Evolutionary conservation across 2,329 filamentous ascomycete species (phyloP).

Genomic region (Leptographium radiaticola): DNA sequence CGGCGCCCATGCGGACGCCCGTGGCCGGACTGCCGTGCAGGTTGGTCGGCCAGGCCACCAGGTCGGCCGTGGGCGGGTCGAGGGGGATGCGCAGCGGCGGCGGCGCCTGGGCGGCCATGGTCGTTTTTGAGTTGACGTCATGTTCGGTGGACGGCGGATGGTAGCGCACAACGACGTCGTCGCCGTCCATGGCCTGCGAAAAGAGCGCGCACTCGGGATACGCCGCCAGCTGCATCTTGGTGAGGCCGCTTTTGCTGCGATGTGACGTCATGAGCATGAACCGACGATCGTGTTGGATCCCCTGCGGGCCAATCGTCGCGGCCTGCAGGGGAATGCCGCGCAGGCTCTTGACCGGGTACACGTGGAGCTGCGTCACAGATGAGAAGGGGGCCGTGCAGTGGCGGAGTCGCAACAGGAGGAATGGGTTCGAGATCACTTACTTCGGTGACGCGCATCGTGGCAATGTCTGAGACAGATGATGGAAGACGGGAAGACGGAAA

Average conservation of each 20-base stretch:
- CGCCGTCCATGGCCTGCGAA: slow-evolving; percentile 35
- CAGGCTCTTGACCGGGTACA: slow-evolving; percentile 66
- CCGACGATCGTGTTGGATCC: slow-evolving; percentile 51
- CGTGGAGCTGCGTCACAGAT: slow-evolving; percentile 38
- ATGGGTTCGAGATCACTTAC: background rate
- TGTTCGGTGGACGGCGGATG: slow-evolving; percentile 7
- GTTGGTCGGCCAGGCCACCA: slow-evolving; percentile 37
- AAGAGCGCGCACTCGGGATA: slow-evolving; percentile 53
- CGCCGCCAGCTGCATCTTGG: slow-evolving; percentile 46
- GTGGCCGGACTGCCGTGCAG: slow-evolving; percentile 46
- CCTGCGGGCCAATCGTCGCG: slow-evolving; percentile 44
- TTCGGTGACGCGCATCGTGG: background rate
- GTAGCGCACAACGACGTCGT: slow-evolving; percentile 30
- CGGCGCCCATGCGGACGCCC: slow-evolving; percentile 49
- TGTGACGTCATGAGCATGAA: slow-evolving; percentile 54
- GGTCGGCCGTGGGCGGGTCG: slow-evolving; percentile 29
- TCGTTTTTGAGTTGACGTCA: slow-evolving; percentile 18
- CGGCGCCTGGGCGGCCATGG: slow-evolving; percentile 20
- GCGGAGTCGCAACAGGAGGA: background rate
- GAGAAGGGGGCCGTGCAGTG: background rate
- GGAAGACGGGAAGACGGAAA: too few species aligned
- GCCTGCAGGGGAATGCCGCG: slow-evolving; percentile 41
- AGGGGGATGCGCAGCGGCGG: slow-evolving; percentile 33
- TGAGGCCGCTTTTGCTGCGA: slow-evolving; percentile 23
- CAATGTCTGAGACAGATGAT: too few species aligned